These are phyloP conservation scores for Solanum paucissectum DNA, from an alignment of 257 asterid genomes.

Conservation along the genomic window DNA sequence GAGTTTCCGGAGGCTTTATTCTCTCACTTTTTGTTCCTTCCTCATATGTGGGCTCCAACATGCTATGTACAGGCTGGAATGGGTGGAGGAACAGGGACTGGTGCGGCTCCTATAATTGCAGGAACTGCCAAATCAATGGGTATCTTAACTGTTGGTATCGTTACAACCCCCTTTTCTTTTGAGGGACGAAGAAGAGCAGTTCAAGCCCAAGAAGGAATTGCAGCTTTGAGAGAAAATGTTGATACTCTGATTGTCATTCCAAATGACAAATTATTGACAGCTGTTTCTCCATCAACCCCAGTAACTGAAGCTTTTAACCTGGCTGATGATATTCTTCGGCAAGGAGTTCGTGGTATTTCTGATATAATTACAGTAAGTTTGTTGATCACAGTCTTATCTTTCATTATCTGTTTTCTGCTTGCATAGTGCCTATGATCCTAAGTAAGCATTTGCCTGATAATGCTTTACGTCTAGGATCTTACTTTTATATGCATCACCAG, in stretches of 20 bases:
- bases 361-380: constrained; percentile 76
- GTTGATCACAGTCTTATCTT: neutral
- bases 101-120: constrained; percentile 94
- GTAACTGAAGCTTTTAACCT: constrained; percentile 95
- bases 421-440: neutral
- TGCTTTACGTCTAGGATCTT: neutral
- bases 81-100: constrained; percentile 99
- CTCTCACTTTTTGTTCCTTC: neutral
- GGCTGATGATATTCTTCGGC: constrained; percentile 96
- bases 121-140: constrained; percentile 90
- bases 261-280: constrained; percentile 76
- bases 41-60: neutral
- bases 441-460: neutral
- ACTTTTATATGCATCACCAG: neutral
- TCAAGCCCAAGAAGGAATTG: constrained; percentile 98
- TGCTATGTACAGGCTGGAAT: constrained; percentile 69
- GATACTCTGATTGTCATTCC: constrained; percentile 95
- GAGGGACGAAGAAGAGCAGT: constrained; percentile 95
- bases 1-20: neutral
- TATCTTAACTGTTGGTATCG: constrained; percentile 87
- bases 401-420: neutral
- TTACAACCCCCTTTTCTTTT: constrained; percentile 88
- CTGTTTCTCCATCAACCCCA: constrained; percentile 91
- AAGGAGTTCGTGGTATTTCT: constrained; percentile 97
- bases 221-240: constrained; percentile 82